These are phyloP conservation scores for Metschnikowia shivogae DNA, from an alignment of 805 yeast genomes.

Conservation along the genomic window DNA sequence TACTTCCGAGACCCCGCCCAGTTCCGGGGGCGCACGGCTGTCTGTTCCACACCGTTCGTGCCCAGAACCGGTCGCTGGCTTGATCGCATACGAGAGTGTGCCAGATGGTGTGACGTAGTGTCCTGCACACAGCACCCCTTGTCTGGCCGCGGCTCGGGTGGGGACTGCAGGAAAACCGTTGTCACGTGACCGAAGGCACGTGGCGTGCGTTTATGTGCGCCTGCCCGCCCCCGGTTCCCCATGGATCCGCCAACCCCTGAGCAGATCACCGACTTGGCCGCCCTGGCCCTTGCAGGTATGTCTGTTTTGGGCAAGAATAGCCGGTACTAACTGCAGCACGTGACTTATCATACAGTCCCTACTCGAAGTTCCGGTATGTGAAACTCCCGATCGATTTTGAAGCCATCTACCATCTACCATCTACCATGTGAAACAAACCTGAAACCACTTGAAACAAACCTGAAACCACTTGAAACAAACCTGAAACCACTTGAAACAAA, in stretches of 20 bases:
- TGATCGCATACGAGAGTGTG: not conserved
- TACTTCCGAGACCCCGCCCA: too few relatives aligned
- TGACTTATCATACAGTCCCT: conserved; percentile 60
- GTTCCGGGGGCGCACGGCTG: too few relatives aligned
- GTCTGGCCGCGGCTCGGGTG: not conserved
- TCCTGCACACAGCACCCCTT: not conserved
- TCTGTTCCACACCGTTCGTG: too few relatives aligned
- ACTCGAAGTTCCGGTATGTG: conserved; percentile 58
- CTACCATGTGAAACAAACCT: too few relatives aligned
- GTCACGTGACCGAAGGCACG: not conserved
- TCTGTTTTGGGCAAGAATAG: not conserved
- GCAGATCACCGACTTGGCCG: conserved; percentile 2
- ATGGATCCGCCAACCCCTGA: not conserved
- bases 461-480: too few relatives aligned
- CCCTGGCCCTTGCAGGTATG: conserved; percentile 10
- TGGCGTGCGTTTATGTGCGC: not conserved
- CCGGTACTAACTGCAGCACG: conserved; percentile 35
- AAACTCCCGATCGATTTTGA: not conserved
- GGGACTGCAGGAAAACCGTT: too few relatives aligned
- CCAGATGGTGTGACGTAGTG: not conserved
- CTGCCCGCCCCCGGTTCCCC: not conserved
- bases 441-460: not conserved
- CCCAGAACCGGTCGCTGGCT: too few relatives aligned
- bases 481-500: too few relatives aligned
- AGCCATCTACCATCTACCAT: too few relatives aligned